phyloP scores from a whole-genome alignment of 176 grass and related monocot species.

The Aechmea fasciata region DNA sequence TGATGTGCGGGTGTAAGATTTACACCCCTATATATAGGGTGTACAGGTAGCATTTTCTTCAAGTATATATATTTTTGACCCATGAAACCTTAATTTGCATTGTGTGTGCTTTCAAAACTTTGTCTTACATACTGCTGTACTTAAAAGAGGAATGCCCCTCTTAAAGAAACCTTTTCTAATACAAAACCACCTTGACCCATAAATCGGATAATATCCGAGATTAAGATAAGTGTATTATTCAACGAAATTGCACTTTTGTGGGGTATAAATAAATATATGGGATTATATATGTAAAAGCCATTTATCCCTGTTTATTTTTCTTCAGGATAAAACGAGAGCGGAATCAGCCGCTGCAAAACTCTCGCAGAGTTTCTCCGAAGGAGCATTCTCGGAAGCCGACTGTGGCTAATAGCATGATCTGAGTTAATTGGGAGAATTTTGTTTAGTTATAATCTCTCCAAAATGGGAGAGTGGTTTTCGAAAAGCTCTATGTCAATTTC shows the following conservation, averaged over 20 bases:
- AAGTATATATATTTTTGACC: too few species aligned
- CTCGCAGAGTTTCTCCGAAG: slow-evolving; percentile 27
- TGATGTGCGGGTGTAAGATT: too few species aligned
- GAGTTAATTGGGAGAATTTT: not conserved
- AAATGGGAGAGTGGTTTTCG: not conserved
- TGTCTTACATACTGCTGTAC: too few species aligned
- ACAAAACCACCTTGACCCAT: too few species aligned
- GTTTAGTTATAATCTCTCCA: not conserved
- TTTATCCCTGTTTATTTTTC: slow-evolving; percentile 16
- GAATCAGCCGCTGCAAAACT: slow-evolving; percentile 32
- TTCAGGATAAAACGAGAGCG: slow-evolving; percentile 50
- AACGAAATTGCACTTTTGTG: not conserved
- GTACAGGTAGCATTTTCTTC: too few species aligned
- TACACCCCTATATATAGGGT: too few species aligned
- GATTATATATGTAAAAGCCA: too few species aligned
- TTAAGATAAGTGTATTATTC: not conserved
- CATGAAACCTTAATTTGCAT: too few species aligned
- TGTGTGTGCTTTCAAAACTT: too few species aligned
- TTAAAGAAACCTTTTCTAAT: too few species aligned
- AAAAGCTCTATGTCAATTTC: not conserved
- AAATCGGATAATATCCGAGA: too few species aligned
- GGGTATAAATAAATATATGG: not conserved
- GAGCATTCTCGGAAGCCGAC: slow-evolving; percentile 35
- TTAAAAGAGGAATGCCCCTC: not conserved
- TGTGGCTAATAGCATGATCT: slow-evolving; percentile 31